phyloP scores from a whole-genome alignment of 306 rosid genomes.

The Cucumis cinereus region DNA sequence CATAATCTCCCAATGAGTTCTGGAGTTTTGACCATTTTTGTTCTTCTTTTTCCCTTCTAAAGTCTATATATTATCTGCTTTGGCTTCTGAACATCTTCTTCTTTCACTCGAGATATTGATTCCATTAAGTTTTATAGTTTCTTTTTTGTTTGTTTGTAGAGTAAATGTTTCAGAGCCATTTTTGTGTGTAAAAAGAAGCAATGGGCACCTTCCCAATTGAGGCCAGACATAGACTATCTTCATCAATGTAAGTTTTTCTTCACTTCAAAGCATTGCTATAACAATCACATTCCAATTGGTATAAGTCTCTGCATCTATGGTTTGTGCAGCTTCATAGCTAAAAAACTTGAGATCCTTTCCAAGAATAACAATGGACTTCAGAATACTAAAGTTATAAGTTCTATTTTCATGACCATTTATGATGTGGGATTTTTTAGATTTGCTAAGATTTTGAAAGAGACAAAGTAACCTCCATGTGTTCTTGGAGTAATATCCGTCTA shows the following conservation, averaged over 20 bases:
- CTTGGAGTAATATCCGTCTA: not conserved
- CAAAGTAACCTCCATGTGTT: not conserved
- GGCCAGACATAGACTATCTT: conserved; percentile 50
- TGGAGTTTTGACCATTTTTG: not conserved
- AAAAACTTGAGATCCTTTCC: not conserved
- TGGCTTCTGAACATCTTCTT: not conserved
- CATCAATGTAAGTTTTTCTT: conserved; percentile 54
- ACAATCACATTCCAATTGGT: not conserved
- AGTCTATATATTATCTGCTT: not conserved
- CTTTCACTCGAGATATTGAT: not conserved
- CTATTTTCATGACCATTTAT: not conserved
- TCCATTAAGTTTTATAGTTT: not conserved
- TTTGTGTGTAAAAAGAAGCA: conserved; percentile 21
- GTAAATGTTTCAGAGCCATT: conserved; percentile 30
- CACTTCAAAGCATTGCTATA: not conserved
- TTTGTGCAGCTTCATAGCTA: not conserved
- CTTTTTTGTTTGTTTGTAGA: conserved; percentile 10
- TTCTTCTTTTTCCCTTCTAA: not conserved
- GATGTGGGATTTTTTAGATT: not conserved
- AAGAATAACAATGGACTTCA: not conserved
- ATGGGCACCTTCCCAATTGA: conserved; percentile 50
- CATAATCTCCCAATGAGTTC: not conserved
- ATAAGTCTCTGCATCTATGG: not conserved
- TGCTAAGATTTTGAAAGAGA: not conserved
- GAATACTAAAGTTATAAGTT: not conserved